Evolutionary conservation across 352 stramenopile genomes (phyloP).

Genomic region (Globisporangium cederbergense): DNA sequence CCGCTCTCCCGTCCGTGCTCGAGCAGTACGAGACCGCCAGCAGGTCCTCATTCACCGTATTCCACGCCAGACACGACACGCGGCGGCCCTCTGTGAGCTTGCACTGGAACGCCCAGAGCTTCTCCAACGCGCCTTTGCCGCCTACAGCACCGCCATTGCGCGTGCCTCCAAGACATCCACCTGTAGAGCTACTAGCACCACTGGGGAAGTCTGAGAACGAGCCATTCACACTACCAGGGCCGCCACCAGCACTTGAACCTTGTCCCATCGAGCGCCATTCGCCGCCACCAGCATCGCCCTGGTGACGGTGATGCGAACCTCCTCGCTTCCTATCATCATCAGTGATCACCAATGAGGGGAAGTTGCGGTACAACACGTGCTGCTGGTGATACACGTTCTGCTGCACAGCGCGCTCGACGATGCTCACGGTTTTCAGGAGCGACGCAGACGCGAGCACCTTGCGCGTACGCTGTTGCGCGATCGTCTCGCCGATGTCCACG

Average conservation of each 20-base stretch:
- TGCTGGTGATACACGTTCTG: slow-evolving; percentile 87
- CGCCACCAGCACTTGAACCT: neutral
- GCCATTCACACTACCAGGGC: slow-evolving; percentile 10
- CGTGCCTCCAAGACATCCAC: neutral
- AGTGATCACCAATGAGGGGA: slow-evolving; percentile 33
- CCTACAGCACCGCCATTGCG: slow-evolving; percentile 4
- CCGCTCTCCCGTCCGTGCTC: slow-evolving; percentile 5
- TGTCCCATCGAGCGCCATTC: slow-evolving; percentile 17
- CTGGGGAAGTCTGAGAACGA: slow-evolving; percentile 20
- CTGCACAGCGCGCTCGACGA: slow-evolving; percentile 84
- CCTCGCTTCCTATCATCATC: slow-evolving; percentile 4
- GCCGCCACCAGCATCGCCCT: neutral
- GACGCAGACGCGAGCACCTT: slow-evolving; percentile 59
- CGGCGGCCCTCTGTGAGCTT: slow-evolving; percentile 49
- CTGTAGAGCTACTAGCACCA: neutral
- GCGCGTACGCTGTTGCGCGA: slow-evolving; percentile 56
- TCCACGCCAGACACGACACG: slow-evolving; percentile 84
- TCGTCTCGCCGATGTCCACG: slow-evolving; percentile 69
- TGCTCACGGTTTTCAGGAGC: slow-evolving; percentile 54
- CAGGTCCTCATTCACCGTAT: slow-evolving; percentile 85
- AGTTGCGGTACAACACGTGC: slow-evolving; percentile 83
- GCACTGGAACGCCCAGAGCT: slow-evolving; percentile 78
- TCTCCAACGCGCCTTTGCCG: slow-evolving; percentile 37
- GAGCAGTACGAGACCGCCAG: slow-evolving; percentile 87
- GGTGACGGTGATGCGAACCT: neutral